Conservation (phyloP, 768 basidiomycete species). For the Russula sp. region DNA sequence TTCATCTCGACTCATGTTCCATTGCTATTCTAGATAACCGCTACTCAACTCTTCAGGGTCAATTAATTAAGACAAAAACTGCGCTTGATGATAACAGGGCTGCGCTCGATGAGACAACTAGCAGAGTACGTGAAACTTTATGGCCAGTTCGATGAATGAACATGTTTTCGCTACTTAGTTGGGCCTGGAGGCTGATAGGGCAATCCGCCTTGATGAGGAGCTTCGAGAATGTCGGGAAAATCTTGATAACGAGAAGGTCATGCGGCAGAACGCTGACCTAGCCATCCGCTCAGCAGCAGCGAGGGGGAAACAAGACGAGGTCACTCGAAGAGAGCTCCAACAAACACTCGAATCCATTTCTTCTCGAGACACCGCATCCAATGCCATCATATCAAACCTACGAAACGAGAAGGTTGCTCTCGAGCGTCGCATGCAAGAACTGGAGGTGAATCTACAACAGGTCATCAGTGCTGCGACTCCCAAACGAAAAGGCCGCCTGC, state of each 20-base stretch:
- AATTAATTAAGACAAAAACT: slow-evolving; percentile 12
- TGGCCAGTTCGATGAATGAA: not conserved
- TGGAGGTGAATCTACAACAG: slow-evolving; percentile 40
- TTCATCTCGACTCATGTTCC: not conserved
- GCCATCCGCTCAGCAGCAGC: slow-evolving; percentile 9
- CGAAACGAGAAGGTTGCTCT: slow-evolving; percentile 52
- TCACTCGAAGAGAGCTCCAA: slow-evolving; percentile 15
- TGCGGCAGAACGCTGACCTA: slow-evolving; percentile 18
- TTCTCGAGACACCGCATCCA: slow-evolving; percentile 10
- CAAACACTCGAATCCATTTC: slow-evolving; percentile 18
- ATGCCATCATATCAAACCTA: slow-evolving; percentile 26
- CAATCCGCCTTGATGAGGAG: slow-evolving; percentile 8
- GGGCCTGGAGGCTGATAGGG: slow-evolving; percentile 19
- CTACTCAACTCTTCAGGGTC: slow-evolving; percentile 16
- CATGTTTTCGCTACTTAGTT: slow-evolving; percentile 2
- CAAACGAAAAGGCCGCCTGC: slow-evolving; percentile 32
- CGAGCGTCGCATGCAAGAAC: slow-evolving; percentile 51
- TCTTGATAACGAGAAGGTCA: slow-evolving; percentile 17
- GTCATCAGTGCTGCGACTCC: slow-evolving; percentile 29
- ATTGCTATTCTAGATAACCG: slow-evolving; percentile 12
- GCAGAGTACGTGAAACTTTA: slow-evolving; percentile 8
- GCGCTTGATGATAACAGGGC: slow-evolving; percentile 18
- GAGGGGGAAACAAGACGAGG: slow-evolving; percentile 16
- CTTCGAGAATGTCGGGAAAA: slow-evolving; percentile 14
- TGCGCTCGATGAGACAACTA: slow-evolving; percentile 15